Evolutionary conservation across 2,329 filamentous ascomycete species (phyloP).

Genomic region (Colletotrichum sp.): DNA sequence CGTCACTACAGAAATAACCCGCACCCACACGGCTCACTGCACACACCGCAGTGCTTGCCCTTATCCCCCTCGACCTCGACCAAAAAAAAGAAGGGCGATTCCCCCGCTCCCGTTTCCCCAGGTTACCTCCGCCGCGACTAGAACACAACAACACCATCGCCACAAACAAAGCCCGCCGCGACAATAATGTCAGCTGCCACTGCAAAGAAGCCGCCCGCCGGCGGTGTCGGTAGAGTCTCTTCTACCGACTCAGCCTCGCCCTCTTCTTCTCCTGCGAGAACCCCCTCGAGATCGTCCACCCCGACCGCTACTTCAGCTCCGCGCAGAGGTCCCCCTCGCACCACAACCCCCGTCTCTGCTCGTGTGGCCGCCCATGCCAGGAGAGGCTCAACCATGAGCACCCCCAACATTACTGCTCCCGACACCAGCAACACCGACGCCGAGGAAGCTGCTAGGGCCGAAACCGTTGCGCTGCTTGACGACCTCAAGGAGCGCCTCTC

Average conservation of each 20-base stretch:
- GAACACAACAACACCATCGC: slow-evolving; percentile 37
- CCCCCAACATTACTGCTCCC: slow-evolving; percentile 23
- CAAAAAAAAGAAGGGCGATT: not conserved
- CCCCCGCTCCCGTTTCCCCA: slow-evolving; percentile 16
- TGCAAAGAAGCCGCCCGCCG: slow-evolving; percentile 58
- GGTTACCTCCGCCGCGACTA: slow-evolving; percentile 6
- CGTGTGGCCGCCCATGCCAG: slow-evolving; percentile 73
- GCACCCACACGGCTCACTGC: not conserved
- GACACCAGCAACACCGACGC: slow-evolving; percentile 47
- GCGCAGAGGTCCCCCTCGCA: slow-evolving; percentile 70
- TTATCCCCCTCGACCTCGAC: not conserved
- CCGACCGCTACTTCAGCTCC: slow-evolving; percentile 50
- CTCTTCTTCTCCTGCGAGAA: slow-evolving; percentile 30
- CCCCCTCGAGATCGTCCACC: slow-evolving; percentile 50
- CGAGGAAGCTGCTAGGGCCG: slow-evolving; percentile 78
- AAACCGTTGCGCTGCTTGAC: slow-evolving; percentile 79
- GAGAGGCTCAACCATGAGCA: slow-evolving; percentile 51
- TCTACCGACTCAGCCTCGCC: slow-evolving; percentile 39
- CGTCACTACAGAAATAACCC: slow-evolving; percentile 3
- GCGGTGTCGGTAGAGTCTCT: slow-evolving; percentile 51
- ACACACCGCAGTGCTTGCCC: not conserved
- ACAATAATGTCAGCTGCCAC: slow-evolving; percentile 54
- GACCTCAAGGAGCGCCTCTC: slow-evolving; percentile 84
- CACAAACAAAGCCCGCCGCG: not conserved
- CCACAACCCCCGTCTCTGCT: slow-evolving; percentile 72